Evolutionary conservation across 805 yeast genomes (phyloP), one percentile per base, ranked within the genome.

Genomic region (Schizosaccharomyces japonicus): DNA sequence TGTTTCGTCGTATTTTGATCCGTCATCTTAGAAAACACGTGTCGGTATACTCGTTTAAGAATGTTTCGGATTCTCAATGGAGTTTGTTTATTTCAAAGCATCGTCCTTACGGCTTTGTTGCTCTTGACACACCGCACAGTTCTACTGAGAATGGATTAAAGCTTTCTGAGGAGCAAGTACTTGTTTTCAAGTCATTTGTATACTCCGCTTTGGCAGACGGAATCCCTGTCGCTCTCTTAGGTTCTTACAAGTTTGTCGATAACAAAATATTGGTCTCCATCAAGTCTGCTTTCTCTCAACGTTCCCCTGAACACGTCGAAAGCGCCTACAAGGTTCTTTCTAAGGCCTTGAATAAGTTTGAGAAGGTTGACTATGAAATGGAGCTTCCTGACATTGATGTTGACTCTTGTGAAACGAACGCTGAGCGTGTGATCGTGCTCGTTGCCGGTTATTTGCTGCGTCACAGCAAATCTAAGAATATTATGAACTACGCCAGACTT

Each of bases 81-180:
- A 36, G 42, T 23, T n/a, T 36, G 23, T 36, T 36, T 36, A 36
- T 36, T 36, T 25, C 42, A 17, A 36, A 36, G 23, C 23, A 36
- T 21, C 42, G 42, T 36, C 42, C 42, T 19, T 36, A 36, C 27
- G 42, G 42, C 13, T 36, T 36, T 36, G 23, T 36, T 25, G 42
- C 23, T 19, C 42, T 36, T 36, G 42, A 36, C 27, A 36, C 13
- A 7, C 17, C 17, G 13, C 17, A 36, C 17, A 36, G 23, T 36
- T 19, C 23, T 6, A 36, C 17, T 25, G 42, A 36, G 23, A 27
- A 27, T 4, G 42, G 42, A 5, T 21, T 36, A 15, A 3, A n/a
- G 17, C 17, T 36, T 19, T 19, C 42, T 19, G 42, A 36, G 17
- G 42, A 36, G 23, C 42, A 36, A 36, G 17, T 36, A 27, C 17